Conservation (phyloP, 2,329 filamentous ascomycete genomes). For the Diplodia seriata region DNA sequence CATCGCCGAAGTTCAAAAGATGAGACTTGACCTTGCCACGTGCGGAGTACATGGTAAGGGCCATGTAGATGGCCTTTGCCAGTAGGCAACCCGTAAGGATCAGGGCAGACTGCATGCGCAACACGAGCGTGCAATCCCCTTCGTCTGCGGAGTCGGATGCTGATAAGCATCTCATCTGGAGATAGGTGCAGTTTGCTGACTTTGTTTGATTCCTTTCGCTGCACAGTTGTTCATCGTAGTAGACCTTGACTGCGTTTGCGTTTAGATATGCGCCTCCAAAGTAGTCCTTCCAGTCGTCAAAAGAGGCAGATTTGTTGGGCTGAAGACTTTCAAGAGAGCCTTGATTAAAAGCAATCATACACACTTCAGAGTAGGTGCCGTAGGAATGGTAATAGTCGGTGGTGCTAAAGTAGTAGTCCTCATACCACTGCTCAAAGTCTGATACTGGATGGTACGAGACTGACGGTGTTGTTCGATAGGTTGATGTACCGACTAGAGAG, state of each 20-base stretch:
- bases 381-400: too few species aligned
- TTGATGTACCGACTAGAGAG: constrained; percentile 40
- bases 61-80: constrained; percentile 43
- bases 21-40: constrained; percentile 40
- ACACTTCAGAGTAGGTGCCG: background rate
- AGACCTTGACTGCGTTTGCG: background rate
- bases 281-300: background rate
- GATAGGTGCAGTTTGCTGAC: background rate
- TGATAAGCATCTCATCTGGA: too few species aligned
- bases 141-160: background rate
- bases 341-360: background rate
- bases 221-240: background rate
- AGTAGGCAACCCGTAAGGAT: constrained; percentile 38
- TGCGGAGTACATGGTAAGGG: constrained; percentile 37
- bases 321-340: background rate
- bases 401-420: background rate
- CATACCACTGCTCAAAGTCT: background rate
- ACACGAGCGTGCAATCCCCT: constrained; percentile 40
- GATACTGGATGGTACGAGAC: background rate
- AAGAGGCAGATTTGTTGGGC: background rate
- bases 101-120: constrained; percentile 38
- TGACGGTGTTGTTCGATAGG: background rate
- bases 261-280: background rate
- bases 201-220: background rate
- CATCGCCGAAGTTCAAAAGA: constrained; percentile 43